Base-by-base conservation (phyloP, 441 rosid genomes). In the Croton laevigatus region DNA sequence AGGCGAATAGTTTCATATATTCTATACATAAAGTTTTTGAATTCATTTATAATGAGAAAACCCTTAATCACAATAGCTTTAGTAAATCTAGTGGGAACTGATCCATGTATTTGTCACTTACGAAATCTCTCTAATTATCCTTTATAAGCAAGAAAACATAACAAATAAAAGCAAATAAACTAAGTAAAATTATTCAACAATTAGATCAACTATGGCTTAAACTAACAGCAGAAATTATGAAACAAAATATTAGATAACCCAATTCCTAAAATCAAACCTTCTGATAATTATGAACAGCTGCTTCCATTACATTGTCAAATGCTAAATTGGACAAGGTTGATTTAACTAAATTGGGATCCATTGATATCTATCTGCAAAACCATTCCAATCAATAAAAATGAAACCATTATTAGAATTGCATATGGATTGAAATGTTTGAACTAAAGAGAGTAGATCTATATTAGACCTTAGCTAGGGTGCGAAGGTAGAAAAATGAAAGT, bases 211-310 rank as follows among this genome's bases (percentile, higher is more conserved):
- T 52, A 19, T 7, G 23, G 37, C 8, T 27, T 58, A 58, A 58
- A 58, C n/a, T 27, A 58, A 5, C 19, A 19, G n/a, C 19, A 27
- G 61, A 13, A 17, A 10, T 58, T n/a, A 4, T n/a, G 2, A 49
- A 3, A 4, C 61, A 32, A 3, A 55, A 22, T 9, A 40, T 12
- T 34, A 49, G 34, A 51, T 9, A 2, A 19, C 32, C 22, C 22
- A 32, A 3, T 19, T 55, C 4, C 8, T 13, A 44, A 65, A 36
- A n/a, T 10, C 67, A 34, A 6, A 89, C 97, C 98, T 91, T 91
- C 74, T 90, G 84, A 73, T 90, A 94, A 76, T 94, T 88, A 58
- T 94, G 95, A 62, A 97, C 98, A 51, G 98, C 98, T 19, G 97
- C 98, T 0, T 95, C 97, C 85, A 90, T 78, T 59, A 94, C 97